Evolutionary conservation across 441 rosid species (phyloP).

Genomic region (Pelargonium myrrhifolium): DNA sequence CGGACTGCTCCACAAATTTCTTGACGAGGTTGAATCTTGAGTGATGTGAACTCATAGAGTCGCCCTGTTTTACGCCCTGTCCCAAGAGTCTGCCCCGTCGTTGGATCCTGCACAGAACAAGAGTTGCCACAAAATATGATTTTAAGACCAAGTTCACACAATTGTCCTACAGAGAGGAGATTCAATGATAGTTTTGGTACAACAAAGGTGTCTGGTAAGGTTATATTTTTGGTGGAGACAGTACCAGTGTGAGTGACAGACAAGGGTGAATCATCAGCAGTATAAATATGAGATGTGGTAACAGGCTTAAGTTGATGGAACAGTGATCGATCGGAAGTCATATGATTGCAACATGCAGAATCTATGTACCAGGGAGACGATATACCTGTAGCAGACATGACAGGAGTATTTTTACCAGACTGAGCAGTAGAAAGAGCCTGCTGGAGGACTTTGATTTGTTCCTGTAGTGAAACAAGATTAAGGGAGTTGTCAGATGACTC

Average conservation of each 20-base stretch:
- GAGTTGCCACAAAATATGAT: not conserved
- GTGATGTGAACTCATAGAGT: conserved; percentile 12
- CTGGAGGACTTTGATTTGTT: not conserved
- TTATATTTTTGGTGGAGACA: not conserved
- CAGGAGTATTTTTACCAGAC: not conserved
- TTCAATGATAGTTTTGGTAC: conserved; percentile 11
- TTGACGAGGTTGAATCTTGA: not conserved
- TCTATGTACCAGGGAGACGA: conserved; percentile 11
- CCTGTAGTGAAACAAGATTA: not conserved
- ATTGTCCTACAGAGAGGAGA: conserved; percentile 4
- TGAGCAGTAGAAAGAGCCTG: not conserved
- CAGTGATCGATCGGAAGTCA: not conserved
- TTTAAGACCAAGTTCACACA: conserved; percentile 13
- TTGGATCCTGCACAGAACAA: conserved; percentile 14
- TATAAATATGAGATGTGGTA: not conserved
- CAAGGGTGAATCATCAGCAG: conserved; percentile 4
- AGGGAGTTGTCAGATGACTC: not conserved
- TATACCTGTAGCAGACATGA: not conserved
- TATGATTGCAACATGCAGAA: conserved; percentile 17
- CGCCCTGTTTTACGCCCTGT: conserved; percentile 4
- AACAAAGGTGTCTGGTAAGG: not conserved
- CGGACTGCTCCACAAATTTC: not conserved
- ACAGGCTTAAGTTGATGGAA: not conserved
- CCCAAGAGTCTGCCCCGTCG: conserved; percentile 8
- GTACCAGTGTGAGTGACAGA: not conserved